Conservation (phyloP, 257 asterid genomes). For the Pogostemon cablin region DNA sequence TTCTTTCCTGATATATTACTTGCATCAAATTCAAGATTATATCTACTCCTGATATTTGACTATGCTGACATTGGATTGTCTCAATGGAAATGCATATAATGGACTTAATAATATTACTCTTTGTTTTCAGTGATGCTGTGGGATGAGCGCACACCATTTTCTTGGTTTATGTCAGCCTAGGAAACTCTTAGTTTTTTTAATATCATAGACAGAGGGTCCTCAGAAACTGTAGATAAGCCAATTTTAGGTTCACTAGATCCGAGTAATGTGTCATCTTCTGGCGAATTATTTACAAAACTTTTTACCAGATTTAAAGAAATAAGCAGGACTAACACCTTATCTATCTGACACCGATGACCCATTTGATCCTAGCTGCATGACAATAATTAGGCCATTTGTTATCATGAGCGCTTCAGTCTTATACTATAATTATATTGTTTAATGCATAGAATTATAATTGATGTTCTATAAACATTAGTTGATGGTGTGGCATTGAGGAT, state of each 20-base stretch:
- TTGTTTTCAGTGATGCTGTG: constrained; percentile 1
- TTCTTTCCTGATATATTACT: constrained; percentile 22
- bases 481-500: constrained; percentile 13
- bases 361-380: neutral
- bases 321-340: too few relatives aligned
- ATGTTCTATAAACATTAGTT: constrained; percentile 10
- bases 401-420: too few relatives aligned
- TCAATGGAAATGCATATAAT: neutral
- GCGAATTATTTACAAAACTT: too few relatives aligned
- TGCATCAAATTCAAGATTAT: constrained; percentile 6
- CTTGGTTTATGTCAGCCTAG: too few relatives aligned
- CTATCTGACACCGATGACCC: neutral
- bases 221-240: too few relatives aligned
- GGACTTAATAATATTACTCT: neutral
- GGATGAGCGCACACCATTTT: neutral
- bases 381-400: neutral
- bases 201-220: too few relatives aligned
- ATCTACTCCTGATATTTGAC: constrained; percentile 23
- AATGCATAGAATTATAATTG: neutral
- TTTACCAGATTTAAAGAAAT: too few relatives aligned
- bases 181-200: too few relatives aligned
- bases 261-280: too few relatives aligned
- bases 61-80: constrained; percentile 12
- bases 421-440: neutral
- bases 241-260: too few relatives aligned